Conservation (phyloP, 257 asterid species). For the Solanum sejunctum region DNA sequence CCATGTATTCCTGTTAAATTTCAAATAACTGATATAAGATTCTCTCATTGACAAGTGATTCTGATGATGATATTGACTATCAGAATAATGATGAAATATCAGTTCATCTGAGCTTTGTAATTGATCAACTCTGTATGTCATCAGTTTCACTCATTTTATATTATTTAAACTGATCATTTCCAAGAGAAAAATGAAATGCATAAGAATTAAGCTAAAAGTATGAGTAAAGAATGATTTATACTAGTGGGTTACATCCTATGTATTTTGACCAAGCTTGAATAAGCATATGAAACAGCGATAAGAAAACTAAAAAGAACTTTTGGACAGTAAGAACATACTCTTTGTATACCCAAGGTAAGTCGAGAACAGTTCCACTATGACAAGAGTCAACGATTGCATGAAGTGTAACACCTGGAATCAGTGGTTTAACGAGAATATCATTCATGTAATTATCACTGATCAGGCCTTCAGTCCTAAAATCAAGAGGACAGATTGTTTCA, state of each 20-base stretch:
- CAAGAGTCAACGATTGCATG: slow-evolving; percentile 71
- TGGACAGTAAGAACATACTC: slow-evolving; percentile 16
- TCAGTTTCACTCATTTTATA: not conserved
- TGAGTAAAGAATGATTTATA: not conserved
- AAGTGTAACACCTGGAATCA: slow-evolving; percentile 35
- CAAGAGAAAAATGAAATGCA: not conserved
- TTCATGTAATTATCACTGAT: slow-evolving; percentile 55
- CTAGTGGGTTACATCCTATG: not conserved
- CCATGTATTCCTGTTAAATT: slow-evolving; percentile 33
- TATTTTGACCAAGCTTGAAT: not conserved
- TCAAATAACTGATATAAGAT: not conserved
- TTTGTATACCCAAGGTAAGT: slow-evolving; percentile 40
- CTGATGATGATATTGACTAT: not conserved
- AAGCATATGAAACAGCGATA: not conserved
- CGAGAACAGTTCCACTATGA: slow-evolving; percentile 77
- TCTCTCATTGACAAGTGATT: not conserved
- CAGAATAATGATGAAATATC: not conserved
- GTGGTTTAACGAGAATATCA: slow-evolving; percentile 35
- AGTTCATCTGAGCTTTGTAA: not conserved
- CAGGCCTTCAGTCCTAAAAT: slow-evolving; percentile 37
- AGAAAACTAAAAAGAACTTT: not conserved
- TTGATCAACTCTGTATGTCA: not conserved
- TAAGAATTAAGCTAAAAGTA: not conserved
- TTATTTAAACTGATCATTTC: not conserved
- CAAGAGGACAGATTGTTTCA: slow-evolving; percentile 56